A percentile compares a stretch with the other conserved stretches of the same genome.
Evolutionary conservation across 1,284 basidiomycete genomes (phyloP).

Genomic region (Mrakiaceae sp.): DNA sequence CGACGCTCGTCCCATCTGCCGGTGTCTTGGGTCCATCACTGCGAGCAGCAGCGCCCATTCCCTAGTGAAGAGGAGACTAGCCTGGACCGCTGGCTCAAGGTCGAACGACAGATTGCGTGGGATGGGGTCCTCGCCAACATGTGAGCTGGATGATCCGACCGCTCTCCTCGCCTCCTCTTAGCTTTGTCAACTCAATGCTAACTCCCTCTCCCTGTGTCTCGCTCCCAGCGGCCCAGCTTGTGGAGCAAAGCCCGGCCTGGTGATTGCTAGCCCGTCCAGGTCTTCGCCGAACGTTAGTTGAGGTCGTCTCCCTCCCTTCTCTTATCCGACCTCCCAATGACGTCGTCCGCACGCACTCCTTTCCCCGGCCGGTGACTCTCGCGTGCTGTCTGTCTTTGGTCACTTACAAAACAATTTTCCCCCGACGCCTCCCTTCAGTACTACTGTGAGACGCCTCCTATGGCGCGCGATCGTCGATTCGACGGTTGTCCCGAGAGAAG

Average conservation of each 20-base stretch:
- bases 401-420: too few relatives aligned
- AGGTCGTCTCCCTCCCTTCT: too few relatives aligned
- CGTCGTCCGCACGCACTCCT: too few relatives aligned
- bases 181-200: too few relatives aligned
- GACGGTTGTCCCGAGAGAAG: not conserved
- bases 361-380: too few relatives aligned
- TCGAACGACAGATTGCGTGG: constrained; percentile 16
- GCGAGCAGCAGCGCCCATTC: too few relatives aligned
- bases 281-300: too few relatives aligned
- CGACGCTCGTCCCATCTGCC: too few relatives aligned
- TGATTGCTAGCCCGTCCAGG: constrained; percentile 35
- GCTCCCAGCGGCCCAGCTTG: constrained; percentile 23
- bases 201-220: not conserved
- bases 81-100: constrained; percentile 16
- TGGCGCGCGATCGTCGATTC: not conserved
- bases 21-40: too few relatives aligned
- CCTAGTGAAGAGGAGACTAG: too few relatives aligned
- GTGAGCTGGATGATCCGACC: not conserved
- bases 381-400: too few relatives aligned
- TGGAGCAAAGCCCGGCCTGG: constrained; percentile 32
- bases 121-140: constrained; percentile 24
- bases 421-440: constrained; percentile 34
- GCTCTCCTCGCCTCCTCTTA: not conserved
- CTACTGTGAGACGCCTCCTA: constrained; percentile 20
- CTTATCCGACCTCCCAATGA: too few relatives aligned